Evolutionary conservation across 495 filamentous ascomycete species (phyloP).

Genomic region (Hypoxylon lienhwacheense): DNA sequence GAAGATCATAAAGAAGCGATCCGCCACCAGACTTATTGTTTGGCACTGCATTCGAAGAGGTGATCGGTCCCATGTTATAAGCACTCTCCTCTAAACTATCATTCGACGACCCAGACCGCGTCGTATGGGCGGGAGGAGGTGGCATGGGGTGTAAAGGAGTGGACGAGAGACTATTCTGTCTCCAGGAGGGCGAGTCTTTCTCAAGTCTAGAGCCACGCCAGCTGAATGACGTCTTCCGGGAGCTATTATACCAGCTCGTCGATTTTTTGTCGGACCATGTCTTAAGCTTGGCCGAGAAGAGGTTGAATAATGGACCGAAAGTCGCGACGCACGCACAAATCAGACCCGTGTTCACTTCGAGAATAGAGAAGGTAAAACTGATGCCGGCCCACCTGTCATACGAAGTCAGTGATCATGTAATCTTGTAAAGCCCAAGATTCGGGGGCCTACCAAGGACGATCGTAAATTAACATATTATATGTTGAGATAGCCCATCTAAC

Average conservation of each 20-base stretch:
- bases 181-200: slow-evolving; percentile 14
- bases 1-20: slow-evolving; percentile 23
- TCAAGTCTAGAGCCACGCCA: slow-evolving; percentile 15
- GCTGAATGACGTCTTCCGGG: slow-evolving; percentile 20
- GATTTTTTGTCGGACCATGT: slow-evolving; percentile 29
- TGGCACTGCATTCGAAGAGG: slow-evolving; percentile 20
- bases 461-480: slow-evolving; percentile 38
- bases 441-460: slow-evolving; percentile 34
- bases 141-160: slow-evolving; percentile 3
- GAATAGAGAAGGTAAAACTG: slow-evolving; percentile 42
- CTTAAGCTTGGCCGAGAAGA: slow-evolving; percentile 19
- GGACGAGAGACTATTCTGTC: slow-evolving; percentile 10
- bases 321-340: slow-evolving; percentile 45
- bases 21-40: slow-evolving; percentile 11
- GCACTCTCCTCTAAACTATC: slow-evolving; percentile 19
- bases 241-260: slow-evolving; percentile 12
- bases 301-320: slow-evolving; percentile 39
- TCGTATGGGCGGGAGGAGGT: background rate
- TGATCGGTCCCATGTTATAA: slow-evolving; percentile 14
- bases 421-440: background rate
- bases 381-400: slow-evolving; percentile 36
- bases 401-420: slow-evolving; percentile 2
- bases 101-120: background rate
- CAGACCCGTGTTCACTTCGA: slow-evolving; percentile 51
- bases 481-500: slow-evolving; percentile 42